Percentiles rank a stretch among this genome's conserved stretches.
Evolutionary conservation across 2,329 filamentous ascomycete species (phyloP).

Genomic region (Monosporascus sp.): DNA sequence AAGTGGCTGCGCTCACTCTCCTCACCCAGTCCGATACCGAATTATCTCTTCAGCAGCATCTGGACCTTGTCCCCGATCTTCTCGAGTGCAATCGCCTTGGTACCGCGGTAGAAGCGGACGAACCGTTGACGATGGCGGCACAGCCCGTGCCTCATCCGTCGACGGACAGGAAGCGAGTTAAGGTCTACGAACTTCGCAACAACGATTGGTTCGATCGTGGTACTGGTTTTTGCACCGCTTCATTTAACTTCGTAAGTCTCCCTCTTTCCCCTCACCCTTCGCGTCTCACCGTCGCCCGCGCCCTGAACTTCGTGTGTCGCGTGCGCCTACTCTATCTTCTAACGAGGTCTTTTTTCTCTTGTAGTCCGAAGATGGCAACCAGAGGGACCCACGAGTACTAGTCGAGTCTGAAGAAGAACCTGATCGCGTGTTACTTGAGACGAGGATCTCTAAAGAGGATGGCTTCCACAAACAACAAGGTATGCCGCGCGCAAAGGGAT

Average conservation of each 20-base stretch:
- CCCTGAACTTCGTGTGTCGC: neutral
- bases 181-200: slow-evolving; percentile 97
- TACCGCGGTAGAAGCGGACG: slow-evolving; percentile 49
- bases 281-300: slow-evolving; percentile 1
- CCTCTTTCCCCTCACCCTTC: slow-evolving; percentile 5
- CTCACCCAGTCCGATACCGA: slow-evolving; percentile 50
- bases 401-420: slow-evolving; percentile 94
- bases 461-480: slow-evolving; percentile 98
- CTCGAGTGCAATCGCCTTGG: slow-evolving; percentile 45
- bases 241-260: slow-evolving; percentile 63
- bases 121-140: slow-evolving; percentile 64
- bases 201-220: slow-evolving; percentile 99
- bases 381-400: slow-evolving; percentile 81
- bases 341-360: slow-evolving; percentile 4
- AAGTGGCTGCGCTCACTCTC: slow-evolving; percentile 52
- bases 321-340: slow-evolving; percentile 11
- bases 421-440: slow-evolving; percentile 77
- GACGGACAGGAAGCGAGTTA: slow-evolving; percentile 74
- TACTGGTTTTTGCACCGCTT: slow-evolving; percentile 88
- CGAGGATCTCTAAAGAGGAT: slow-evolving; percentile 87
- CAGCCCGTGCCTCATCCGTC: slow-evolving; percentile 65
- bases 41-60: slow-evolving; percentile 56
- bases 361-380: slow-evolving; percentile 51
- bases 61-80: slow-evolving; percentile 51
- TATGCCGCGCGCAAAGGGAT: slow-evolving; percentile 34